phyloP scores from a whole-genome alignment of 73 alveolate genomes.

The Paramecium tetraurelia region DNA sequence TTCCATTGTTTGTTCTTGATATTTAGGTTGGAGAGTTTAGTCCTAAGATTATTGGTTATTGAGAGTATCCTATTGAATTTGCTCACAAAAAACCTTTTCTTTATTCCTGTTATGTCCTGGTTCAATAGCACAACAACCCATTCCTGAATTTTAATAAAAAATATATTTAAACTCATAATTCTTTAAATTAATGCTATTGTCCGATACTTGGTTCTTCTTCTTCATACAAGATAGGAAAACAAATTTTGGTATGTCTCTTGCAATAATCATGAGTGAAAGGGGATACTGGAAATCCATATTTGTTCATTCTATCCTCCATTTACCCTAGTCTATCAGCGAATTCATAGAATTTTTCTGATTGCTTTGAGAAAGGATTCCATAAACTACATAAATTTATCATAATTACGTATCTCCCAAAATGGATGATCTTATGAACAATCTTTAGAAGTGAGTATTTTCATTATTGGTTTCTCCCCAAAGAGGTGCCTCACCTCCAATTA shows the following conservation, averaged over 20 bases:
- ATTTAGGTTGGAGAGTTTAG: background rate
- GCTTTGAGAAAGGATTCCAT: conserved; percentile 49
- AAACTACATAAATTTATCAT: background rate
- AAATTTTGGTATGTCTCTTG: background rate
- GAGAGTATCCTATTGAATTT: background rate
- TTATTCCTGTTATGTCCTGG: background rate
- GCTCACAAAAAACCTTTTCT: background rate
- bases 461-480: conserved; percentile 64
- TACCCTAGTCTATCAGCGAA: background rate
- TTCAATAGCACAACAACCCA: background rate
- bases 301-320: conserved; percentile 42
- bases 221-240: background rate
- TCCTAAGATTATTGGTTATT: background rate
- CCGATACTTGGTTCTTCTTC: background rate
- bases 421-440: conserved; percentile 31
- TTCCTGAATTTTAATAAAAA: background rate
- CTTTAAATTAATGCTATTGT: background rate
- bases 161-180: background rate
- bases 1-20: background rate
- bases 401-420: conserved; percentile 36
- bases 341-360: background rate
- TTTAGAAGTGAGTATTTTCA: conserved; percentile 42
- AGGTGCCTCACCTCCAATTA: conserved; percentile 54
- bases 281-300: conserved; percentile 3
- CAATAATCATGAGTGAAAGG: conserved; percentile 43